phyloP scores from a whole-genome alignment of 148 eudicot genomes.

The Rhododendron vialii region DNA sequence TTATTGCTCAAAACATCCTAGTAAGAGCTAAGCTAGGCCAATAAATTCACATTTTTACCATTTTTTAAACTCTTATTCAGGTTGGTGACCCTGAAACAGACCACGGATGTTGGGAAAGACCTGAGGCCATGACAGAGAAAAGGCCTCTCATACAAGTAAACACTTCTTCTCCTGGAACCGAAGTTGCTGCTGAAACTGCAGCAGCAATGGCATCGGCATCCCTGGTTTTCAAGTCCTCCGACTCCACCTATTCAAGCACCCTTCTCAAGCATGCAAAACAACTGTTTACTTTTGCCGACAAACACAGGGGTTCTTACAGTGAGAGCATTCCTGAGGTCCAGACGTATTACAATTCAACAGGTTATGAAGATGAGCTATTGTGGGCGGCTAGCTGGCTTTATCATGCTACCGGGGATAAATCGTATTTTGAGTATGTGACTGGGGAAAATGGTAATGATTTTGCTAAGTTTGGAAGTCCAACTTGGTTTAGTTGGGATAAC shows the following conservation, averaged over 20 bases:
- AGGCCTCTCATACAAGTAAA: slow-evolving; percentile 73
- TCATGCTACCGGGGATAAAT: slow-evolving; percentile 68
- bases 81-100: slow-evolving; percentile 78
- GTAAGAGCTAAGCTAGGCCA: background rate
- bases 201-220: slow-evolving; percentile 97
- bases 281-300: slow-evolving; percentile 68
- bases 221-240: slow-evolving; percentile 59
- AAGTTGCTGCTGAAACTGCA: slow-evolving; percentile 92
- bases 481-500: slow-evolving; percentile 98
- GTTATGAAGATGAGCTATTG: slow-evolving; percentile 89
- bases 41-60: background rate
- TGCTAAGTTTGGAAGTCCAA: slow-evolving; percentile 67
- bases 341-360: slow-evolving; percentile 73
- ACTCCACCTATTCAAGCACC: slow-evolving; percentile 52
- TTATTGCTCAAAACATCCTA: background rate
- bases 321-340: slow-evolving; percentile 66
- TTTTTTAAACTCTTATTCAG: slow-evolving; percentile 20
- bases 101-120: slow-evolving; percentile 87
- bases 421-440: slow-evolving; percentile 58
- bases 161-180: slow-evolving; percentile 71
- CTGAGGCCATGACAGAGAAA: slow-evolving; percentile 70
- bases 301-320: slow-evolving; percentile 62
- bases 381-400: slow-evolving; percentile 98
- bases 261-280: slow-evolving; percentile 77
- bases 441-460: slow-evolving; percentile 58